Conservation (phyloP, 2,329 filamentous ascomycete genomes). For the Botrytis porri region DNA sequence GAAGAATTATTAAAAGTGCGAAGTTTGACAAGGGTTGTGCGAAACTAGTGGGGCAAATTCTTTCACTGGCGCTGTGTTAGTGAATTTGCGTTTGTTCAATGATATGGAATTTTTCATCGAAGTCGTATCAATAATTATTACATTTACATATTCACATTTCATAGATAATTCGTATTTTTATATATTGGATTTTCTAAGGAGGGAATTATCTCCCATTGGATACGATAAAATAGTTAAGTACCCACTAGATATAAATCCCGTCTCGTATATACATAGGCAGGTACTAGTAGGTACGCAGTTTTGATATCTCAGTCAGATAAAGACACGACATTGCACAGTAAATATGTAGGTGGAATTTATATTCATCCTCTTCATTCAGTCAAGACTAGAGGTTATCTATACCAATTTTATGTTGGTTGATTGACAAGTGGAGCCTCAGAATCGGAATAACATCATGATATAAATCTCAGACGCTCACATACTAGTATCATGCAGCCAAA, state of each 20-base stretch:
- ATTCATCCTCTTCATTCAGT: background rate
- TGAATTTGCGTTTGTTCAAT: background rate
- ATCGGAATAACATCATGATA: background rate
- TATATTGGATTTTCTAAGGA: background rate
- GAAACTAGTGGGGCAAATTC: constrained; percentile 16
- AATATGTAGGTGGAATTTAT: background rate
- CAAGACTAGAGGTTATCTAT: background rate
- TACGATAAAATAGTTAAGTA: background rate
- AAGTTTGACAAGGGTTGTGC: constrained; percentile 18
- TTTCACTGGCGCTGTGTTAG: background rate
- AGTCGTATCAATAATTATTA: background rate
- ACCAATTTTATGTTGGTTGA: background rate
- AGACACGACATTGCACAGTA: background rate
- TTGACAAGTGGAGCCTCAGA: background rate
- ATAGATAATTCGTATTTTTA: background rate
- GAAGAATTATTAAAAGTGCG: constrained; percentile 18
- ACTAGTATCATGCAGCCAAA: constrained; percentile 31
- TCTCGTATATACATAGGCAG: background rate
- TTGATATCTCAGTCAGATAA: background rate
- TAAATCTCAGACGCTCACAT: background rate
- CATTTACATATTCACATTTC: background rate
- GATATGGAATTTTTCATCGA: background rate
- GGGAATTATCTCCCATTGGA: background rate
- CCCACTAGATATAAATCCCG: background rate
- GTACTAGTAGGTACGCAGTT: background rate